Base-by-base conservation (phyloP, 768 basidiomycete species). In the Podaxis sp. region DNA sequence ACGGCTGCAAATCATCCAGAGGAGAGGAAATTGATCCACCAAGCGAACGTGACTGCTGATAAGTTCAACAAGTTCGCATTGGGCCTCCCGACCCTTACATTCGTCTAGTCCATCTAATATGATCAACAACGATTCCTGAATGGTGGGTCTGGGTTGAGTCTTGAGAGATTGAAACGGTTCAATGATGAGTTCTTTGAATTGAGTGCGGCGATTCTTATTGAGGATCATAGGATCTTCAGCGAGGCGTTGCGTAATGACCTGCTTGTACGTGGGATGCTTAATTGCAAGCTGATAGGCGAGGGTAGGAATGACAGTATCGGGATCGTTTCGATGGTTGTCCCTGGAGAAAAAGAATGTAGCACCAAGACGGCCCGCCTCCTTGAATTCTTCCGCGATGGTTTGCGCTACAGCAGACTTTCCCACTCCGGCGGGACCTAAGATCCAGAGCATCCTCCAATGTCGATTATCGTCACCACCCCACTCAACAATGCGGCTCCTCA, bases 31-130 rank as follows among this genome's bases (percentile, higher is more conserved):
- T 1, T 37, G 2, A 4, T 10, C 33, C 17, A 26, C 51, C 11
- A 26, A 54, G 17, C 33, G 8, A 11, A 20, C 53, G n/a, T 15
- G 7, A 37, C 33, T 37, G 3, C n/a, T 38, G 36, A 54, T 54
- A n/a, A 54, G 55, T 1, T 56, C 17, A 3, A 70, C 24, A 2
- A 70, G 33, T 10, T 61, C 52, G 1, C 37, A 38, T 20, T 67
- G 66, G 17, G 37, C 33, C 1, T 59, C 53, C 5, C 55, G n/a
- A 20, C 60, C 62, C 12, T 26, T 22, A 37, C 69, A 70, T 59
- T 70, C 66, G 17, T 70, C 68, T 13, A 69, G 52, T 4, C 68
- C 68, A 56, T 69, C 68, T n/a, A 69, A 26, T 44, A 69, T 51
- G 28, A 66, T 62, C 13, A 63, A n/a, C 40, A 41, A 41, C 13